phyloP scores from a whole-genome alignment of 306 rosid genomes.

The Rosa chinensis region DNA sequence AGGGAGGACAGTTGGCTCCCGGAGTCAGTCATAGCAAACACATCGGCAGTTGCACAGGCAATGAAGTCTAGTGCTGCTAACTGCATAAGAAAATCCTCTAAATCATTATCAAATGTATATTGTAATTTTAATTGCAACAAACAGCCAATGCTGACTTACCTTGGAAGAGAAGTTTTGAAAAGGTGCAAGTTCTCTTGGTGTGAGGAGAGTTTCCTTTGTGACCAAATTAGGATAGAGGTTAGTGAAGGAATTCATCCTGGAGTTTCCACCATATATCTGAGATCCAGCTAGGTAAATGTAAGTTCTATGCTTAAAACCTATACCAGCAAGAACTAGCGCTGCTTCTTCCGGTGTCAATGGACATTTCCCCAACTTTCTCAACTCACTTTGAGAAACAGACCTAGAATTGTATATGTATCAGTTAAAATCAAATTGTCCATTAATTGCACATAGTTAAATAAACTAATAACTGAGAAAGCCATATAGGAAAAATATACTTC shows the following conservation, averaged over 20 bases:
- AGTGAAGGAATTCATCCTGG: constrained; percentile 72
- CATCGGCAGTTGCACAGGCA: constrained; percentile 89
- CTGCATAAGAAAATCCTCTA: constrained; percentile 44
- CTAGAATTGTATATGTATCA: constrained; percentile 33
- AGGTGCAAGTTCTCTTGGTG: constrained; percentile 70
- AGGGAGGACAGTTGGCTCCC: constrained; percentile 97
- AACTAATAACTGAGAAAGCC: constrained; percentile 11
- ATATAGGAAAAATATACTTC: constrained; percentile 33
- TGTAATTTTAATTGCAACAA: background rate
- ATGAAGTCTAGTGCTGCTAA: constrained; percentile 93
- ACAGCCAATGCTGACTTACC: constrained; percentile 37
- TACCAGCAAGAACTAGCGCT: constrained; percentile 82
- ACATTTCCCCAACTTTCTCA: constrained; percentile 83
- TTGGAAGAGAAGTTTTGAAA: constrained; percentile 85
- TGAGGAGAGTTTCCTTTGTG: constrained; percentile 83
- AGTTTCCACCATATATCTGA: constrained; percentile 71
- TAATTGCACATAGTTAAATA: background rate
- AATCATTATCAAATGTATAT: background rate
- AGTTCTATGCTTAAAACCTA: constrained; percentile 68
- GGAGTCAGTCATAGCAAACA: constrained; percentile 94
- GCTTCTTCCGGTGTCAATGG: constrained; percentile 99
- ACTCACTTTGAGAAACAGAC: constrained; percentile 47
- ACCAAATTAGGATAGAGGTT: constrained; percentile 79
- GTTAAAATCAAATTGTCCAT: background rate
- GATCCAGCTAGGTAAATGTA: constrained; percentile 88